These are phyloP conservation scores for Sphaerosporella brunnea DNA, from an alignment of 495 filamentous ascomycete species.

Conservation along the genomic window DNA sequence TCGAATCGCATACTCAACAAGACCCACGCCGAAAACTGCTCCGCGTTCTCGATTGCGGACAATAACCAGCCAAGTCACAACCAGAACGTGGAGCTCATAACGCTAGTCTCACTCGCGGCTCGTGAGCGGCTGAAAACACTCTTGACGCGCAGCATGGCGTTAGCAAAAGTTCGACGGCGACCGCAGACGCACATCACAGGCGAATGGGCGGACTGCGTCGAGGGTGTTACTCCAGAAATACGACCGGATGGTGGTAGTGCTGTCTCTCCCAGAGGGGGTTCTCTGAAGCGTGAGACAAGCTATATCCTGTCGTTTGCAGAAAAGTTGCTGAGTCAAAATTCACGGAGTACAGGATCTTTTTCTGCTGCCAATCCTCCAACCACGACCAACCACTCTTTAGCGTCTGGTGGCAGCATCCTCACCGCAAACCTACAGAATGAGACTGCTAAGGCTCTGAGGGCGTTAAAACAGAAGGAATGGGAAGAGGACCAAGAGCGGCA, in stretches of 20 bases:
- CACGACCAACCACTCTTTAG: too few relatives aligned
- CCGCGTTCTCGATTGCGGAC: slow-evolving; percentile 14
- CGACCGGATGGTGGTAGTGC: slow-evolving; percentile 12
- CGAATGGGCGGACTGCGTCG: slow-evolving; percentile 24
- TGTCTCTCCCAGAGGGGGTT: slow-evolving; percentile 9
- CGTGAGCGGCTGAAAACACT: slow-evolving; percentile 21
- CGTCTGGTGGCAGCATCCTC: slow-evolving; percentile 16
- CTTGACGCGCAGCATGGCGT: slow-evolving; percentile 18
- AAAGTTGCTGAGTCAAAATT: not conserved
- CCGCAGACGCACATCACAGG: slow-evolving; percentile 23
- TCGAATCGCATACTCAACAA: slow-evolving; percentile 18
- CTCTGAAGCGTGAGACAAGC: slow-evolving; percentile 11
- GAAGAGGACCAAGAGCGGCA: slow-evolving; percentile 19
- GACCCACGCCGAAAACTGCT: slow-evolving; percentile 16
- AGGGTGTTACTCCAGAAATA: slow-evolving; percentile 15
- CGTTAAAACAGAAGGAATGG: slow-evolving; percentile 22
- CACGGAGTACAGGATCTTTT: slow-evolving; percentile 11
- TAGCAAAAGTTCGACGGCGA: slow-evolving; percentile 18
- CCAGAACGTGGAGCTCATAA: slow-evolving; percentile 18
- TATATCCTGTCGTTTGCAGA: slow-evolving; percentile 2
- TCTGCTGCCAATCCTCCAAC: slow-evolving; percentile 14
- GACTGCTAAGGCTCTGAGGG: slow-evolving; percentile 19
- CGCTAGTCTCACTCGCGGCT: slow-evolving; percentile 16
- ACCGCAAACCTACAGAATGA: slow-evolving; percentile 22
- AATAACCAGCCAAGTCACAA: slow-evolving; percentile 7